Conservation (phyloP, 176 grass and related monocot species). For the Aegilops sharonensis region DNA sequence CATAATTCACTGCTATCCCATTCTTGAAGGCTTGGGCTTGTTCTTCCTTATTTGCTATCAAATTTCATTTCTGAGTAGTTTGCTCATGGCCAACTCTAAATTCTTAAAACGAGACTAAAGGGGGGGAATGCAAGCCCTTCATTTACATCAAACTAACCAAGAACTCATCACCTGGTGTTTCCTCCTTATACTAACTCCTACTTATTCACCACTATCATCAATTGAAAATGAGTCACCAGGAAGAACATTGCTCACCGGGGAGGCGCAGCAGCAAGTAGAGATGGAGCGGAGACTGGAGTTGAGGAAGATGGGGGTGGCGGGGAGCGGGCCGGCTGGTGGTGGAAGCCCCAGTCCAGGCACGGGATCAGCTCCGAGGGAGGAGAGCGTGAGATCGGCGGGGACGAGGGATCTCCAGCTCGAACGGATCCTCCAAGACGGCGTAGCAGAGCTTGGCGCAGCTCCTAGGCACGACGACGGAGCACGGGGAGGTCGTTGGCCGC, state of each 20-base stretch:
- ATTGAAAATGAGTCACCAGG: conserved; percentile 31
- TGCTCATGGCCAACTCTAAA: conserved; percentile 29
- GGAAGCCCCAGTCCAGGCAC: too few species aligned
- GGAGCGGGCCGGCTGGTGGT: too few species aligned
- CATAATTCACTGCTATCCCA: conserved; percentile 19
- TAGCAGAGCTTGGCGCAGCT: too few species aligned
- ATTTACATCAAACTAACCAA: conserved; percentile 54
- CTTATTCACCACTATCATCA: conserved; percentile 48
- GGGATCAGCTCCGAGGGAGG: too few species aligned
- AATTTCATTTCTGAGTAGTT: conserved; percentile 26
- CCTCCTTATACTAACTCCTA: conserved; percentile 52
- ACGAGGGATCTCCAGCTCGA: too few species aligned
- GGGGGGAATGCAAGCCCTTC: conserved; percentile 19
- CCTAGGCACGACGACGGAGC: too few species aligned
- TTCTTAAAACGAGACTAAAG: conserved; percentile 30
- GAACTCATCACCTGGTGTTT: conserved; percentile 23
- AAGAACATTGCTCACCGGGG: conserved; percentile 22
- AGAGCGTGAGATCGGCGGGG: too few species aligned
- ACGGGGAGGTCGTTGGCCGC: too few species aligned
- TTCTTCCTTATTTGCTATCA: conserved; percentile 24
- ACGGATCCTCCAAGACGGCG: too few species aligned
- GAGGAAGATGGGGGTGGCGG: too few species aligned
- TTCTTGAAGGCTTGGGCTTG: conserved; percentile 9
- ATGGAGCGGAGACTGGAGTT: too few species aligned
- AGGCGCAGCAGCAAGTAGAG: too few species aligned